These are phyloP conservation scores for Colletotrichum truncatum DNA, from an alignment of 2,329 filamentous ascomycete genomes.

Conservation along the genomic window DNA sequence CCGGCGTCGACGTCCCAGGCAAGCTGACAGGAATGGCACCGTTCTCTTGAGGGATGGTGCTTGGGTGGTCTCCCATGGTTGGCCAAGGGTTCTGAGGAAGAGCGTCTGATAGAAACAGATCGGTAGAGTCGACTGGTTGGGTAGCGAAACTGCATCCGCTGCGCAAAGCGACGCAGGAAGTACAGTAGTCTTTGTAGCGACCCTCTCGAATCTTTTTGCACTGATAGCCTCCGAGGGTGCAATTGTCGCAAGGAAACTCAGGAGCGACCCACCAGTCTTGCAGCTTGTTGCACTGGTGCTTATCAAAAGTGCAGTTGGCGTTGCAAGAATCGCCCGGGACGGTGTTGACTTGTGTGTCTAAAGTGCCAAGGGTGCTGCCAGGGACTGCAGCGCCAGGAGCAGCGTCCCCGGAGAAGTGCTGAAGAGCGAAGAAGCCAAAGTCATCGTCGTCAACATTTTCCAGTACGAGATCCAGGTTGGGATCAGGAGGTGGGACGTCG, in stretches of 20 bases:
- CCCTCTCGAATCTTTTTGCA: slow-evolving; percentile 71
- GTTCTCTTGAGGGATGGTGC: slow-evolving; percentile 44
- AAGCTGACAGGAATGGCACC: slow-evolving; percentile 34
- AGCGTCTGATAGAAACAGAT: slow-evolving; percentile 33
- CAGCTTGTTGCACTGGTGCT: slow-evolving; percentile 3
- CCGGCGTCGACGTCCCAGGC: slow-evolving; percentile 31
- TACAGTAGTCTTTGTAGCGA: slow-evolving; percentile 68
- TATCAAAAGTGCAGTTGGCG: background rate
- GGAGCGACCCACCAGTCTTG: slow-evolving; percentile 54
- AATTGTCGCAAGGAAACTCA: slow-evolving; percentile 60
- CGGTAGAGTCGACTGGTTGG: slow-evolving; percentile 2
- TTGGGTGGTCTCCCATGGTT: slow-evolving; percentile 36
- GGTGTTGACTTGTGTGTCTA: background rate
- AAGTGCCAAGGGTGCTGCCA: background rate
- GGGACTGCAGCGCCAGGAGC: slow-evolving; percentile 38
- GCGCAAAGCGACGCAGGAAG: slow-evolving; percentile 68
- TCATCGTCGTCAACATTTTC: slow-evolving; percentile 67
- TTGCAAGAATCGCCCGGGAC: background rate
- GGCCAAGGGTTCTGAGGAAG: slow-evolving; percentile 37
- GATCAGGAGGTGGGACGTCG: slow-evolving; percentile 45
- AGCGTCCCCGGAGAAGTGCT: slow-evolving; percentile 60
- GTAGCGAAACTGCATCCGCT: slow-evolving; percentile 65
- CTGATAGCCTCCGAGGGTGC: slow-evolving; percentile 60
- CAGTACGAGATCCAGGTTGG: slow-evolving; percentile 63
- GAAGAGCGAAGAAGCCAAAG: slow-evolving; percentile 66